Base-by-base conservation (phyloP, 140 eudicot species). In the Ambrosia hybrid region DNA sequence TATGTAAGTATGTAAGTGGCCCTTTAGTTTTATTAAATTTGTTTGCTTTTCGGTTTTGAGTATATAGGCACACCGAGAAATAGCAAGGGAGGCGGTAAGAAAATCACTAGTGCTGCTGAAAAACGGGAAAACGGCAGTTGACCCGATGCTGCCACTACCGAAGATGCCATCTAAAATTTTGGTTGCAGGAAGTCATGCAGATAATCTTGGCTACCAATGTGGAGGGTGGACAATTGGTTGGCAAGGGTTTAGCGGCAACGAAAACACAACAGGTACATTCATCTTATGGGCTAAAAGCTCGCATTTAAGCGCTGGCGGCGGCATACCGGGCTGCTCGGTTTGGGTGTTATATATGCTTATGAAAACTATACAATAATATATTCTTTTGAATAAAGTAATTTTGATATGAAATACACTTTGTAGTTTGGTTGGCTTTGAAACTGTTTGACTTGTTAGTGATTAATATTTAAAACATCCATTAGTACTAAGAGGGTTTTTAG, bases 81-180 rank as follows among this genome's bases (percentile, higher is more conserved):
- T 83, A 71, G 92, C 92, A 61, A 83, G 89, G 74, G 92, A 86
- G 71, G 92, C 89, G 0, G 89, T 87, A 63, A 82, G 89, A 76
- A 87, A 87, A 71, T 86, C 92, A 17, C 72, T 86, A 57, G 89
- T 86, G 65, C 85, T 84, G 46, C 73, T 86, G 37, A 86, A 84
- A 70, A 85, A 85, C 6, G 87, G 91, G 62, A 85, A 85, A 71
- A 46, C 1, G 14, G 65, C 71, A 38, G 59, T 39, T 70, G 81
- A 80, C 49, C 78, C 91, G 4, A 34, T 85, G 77, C 75, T 85
- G 3, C 92, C 92, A 17, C 87, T 86, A 57, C 75, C 92, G 14
- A 87, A 79, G 75, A 70, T 70, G 63, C 73, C 68, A 73, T 76
- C 85, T 4, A 87, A 68, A 67, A 58, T 82, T 60, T 75, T 87